These are phyloP conservation scores for Chlorokybus atmophyticus DNA, from an alignment of 139 green algal species.

Conservation along the genomic window DNA sequence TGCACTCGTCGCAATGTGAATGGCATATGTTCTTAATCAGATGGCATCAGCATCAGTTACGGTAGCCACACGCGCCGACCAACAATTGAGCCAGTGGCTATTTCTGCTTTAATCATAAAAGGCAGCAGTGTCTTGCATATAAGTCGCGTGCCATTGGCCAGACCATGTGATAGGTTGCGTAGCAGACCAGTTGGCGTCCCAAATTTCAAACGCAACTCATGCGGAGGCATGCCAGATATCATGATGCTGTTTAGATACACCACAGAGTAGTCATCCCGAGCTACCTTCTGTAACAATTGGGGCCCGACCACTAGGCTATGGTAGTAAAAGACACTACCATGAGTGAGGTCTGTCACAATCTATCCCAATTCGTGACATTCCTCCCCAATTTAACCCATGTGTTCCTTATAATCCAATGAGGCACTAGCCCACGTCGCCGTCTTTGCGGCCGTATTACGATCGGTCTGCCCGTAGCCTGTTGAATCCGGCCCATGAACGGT, in stretches of 20 bases:
- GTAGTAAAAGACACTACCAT: no score
- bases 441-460: no score
- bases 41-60: background rate
- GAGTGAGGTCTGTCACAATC: no score
- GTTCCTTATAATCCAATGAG: no score
- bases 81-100: background rate
- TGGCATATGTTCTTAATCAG: background rate
- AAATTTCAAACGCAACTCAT: background rate
- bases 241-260: background rate
- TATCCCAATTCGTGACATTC: no score
- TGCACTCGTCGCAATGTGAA: constrained; percentile 10
- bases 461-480: no score
- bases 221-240: background rate
- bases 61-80: background rate
- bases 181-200: background rate
- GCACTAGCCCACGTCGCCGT: no score
- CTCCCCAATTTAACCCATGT: no score
- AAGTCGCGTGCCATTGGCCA: background rate
- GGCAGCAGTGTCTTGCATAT: background rate
- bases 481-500: no score
- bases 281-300: no score
- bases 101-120: background rate
- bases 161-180: background rate
- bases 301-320: no score
- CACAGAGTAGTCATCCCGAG: no score